Percentiles rank a stretch among this genome's conserved stretches.
These are phyloP conservation scores for Neurospora hispaniola DNA, from an alignment of 495 filamentous ascomycete species.

Conservation along the genomic window DNA sequence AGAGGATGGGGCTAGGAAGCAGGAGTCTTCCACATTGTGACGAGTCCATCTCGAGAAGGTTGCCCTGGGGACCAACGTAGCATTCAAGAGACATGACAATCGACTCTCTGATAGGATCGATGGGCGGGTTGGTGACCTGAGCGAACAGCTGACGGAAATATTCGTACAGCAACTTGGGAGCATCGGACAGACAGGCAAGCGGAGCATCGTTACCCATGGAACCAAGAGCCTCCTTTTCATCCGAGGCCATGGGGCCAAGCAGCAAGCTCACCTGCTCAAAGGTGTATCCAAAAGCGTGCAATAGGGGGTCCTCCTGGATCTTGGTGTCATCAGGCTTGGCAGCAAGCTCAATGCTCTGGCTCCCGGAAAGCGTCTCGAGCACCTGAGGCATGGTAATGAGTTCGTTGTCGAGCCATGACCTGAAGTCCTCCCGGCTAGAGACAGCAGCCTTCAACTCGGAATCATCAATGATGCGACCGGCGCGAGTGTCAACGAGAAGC, in stretches of 20 bases:
- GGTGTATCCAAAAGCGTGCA: constrained; percentile 90
- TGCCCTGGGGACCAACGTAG: constrained; percentile 96
- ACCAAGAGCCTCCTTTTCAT: constrained; percentile 97
- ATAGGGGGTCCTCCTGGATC: constrained; percentile 74
- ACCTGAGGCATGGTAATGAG: constrained; percentile 72
- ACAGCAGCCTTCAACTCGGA: constrained; percentile 87
- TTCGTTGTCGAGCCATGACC: constrained; percentile 78
- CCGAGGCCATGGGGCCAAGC: constrained; percentile 92
- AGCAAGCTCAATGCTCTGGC: constrained; percentile 44
- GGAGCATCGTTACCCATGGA: constrained; percentile 99
- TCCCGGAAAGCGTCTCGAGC: constrained; percentile 40
- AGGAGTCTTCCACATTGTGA: constrained; percentile 81
- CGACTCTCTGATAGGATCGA: constrained; percentile 96
- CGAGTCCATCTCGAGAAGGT: constrained; percentile 88
- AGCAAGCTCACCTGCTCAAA: constrained; percentile 94
- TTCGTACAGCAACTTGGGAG: constrained; percentile 87
- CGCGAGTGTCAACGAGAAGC: constrained; percentile 92
- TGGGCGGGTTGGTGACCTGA: constrained; percentile 97
- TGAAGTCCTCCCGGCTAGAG: constrained; percentile 74
- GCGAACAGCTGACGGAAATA: constrained; percentile 99
- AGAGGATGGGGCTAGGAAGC: constrained; percentile 83
- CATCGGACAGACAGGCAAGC: constrained; percentile 78
- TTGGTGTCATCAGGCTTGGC: constrained; percentile 57
- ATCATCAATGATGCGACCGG: constrained; percentile 94
- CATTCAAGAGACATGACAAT: constrained; percentile 99